Evolutionary conservation across 176 grass and related monocot species (phyloP), one percentile per base, ranked within the genome.

Genomic region (Ampelocalamus luodianensis): DNA sequence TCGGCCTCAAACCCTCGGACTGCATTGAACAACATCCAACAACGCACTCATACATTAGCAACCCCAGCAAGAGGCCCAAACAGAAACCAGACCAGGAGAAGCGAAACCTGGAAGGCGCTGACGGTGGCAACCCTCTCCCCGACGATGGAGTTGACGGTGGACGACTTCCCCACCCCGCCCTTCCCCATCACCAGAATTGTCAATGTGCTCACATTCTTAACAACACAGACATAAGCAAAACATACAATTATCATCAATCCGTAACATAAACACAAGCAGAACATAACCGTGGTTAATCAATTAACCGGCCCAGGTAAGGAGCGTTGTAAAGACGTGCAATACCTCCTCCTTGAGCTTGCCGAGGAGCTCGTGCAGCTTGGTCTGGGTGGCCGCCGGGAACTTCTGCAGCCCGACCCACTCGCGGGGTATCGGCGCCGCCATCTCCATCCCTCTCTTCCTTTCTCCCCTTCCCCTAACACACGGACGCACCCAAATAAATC

Each of bases 171-270:
- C 49, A 99, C 93, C 39, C 96, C 96, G 38, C 91, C 96, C 78
- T 96, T 99, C 29, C 96, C 93, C 96, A 99, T 99, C 65, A 94
- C 88, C 82, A 99, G 90, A 78, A 99, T 91, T 40, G 93, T 99
- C 79, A 99, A 87, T 36, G 93, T 94, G 85, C 89, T 91, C 70
- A 94, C 93, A 80, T 96, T 89, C 96, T 99, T 55, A 56, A 72
- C 23, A 79, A 82, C 44, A 65, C 53, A 86, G 72, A 68, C 26
- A 74, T 10, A 87, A 74, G 42, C 15, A 71, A 61, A 71, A 63
- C 15, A 71, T 18, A 15, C 6, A 68, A 39, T 83, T 26, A 64
- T 45, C 51, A 65, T 46, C 39, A 73, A 40, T 51, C 61, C 5
- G 59, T 38, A 15, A 40, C 38, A 72, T 40, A 24, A 20, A 81